phyloP scores from a whole-genome alignment of 306 rosid genomes.

The Acacia crassicarpa region DNA sequence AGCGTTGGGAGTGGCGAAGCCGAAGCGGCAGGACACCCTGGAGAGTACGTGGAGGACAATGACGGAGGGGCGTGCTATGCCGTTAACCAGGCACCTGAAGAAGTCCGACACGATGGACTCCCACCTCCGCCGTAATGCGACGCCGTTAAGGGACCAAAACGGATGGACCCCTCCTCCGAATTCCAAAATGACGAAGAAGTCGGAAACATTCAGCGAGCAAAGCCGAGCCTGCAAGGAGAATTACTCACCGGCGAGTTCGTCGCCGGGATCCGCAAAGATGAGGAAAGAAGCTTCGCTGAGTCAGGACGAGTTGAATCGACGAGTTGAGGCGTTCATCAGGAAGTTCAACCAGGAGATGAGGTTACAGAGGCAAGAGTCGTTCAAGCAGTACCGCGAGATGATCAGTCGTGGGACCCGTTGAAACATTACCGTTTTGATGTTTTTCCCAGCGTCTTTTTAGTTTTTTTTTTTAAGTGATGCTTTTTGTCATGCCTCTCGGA shows the following conservation, averaged over 20 bases:
- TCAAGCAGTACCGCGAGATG: conserved; percentile 77
- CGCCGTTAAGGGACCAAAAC: conserved; percentile 43
- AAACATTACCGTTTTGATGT: background rate
- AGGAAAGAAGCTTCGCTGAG: conserved; percentile 75
- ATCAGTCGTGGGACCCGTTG: conserved; percentile 37
- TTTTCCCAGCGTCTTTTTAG: background rate
- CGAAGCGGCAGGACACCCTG: conserved; percentile 78
- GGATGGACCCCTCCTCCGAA: conserved; percentile 28
- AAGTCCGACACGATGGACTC: conserved; percentile 83
- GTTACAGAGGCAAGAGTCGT: conserved; percentile 89
- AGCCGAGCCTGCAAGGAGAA: background rate
- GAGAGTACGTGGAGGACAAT: conserved; percentile 93
- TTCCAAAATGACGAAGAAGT: conserved; percentile 51
- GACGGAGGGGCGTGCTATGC: conserved; percentile 81
- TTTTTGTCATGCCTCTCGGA: background rate
- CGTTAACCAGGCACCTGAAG: conserved; percentile 75
- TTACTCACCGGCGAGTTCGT: conserved; percentile 18
- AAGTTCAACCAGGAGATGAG: conserved; percentile 91
- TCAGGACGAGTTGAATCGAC: conserved; percentile 92
- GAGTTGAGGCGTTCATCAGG: conserved; percentile 91
- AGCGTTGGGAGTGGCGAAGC: conserved; percentile 68
- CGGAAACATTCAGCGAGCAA: conserved; percentile 58
- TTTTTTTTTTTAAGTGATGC: too few species aligned
- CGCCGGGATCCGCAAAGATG: conserved; percentile 41
- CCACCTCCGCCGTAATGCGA: conserved; percentile 36